Percentiles rank a stretch among this genome's conserved stretches.
These are phyloP conservation scores for Tolypocladium inflatum DNA, from an alignment of 2,329 filamentous ascomycete species.

Conservation along the genomic window DNA sequence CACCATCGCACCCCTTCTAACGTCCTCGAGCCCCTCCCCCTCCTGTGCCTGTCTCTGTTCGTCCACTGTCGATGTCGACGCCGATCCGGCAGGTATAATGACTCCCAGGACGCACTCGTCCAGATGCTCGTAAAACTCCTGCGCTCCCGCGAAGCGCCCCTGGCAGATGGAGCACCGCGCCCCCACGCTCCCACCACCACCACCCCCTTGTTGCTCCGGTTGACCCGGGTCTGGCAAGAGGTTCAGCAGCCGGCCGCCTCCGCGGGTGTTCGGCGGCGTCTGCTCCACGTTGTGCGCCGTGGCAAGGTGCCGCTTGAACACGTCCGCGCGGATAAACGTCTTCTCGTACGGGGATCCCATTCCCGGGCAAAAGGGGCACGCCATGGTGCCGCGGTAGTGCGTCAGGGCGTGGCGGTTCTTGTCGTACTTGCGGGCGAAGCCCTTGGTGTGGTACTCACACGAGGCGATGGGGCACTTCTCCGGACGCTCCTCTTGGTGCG, in stretches of 20 bases:
- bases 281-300: slow-evolving; percentile 92
- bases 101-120: slow-evolving; percentile 56
- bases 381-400: slow-evolving; percentile 97
- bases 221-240: neutral
- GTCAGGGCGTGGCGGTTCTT: slow-evolving; percentile 95
- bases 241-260: slow-evolving; percentile 7
- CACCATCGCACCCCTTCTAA: neutral
- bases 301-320: slow-evolving; percentile 93
- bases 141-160: slow-evolving; percentile 69
- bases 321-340: slow-evolving; percentile 91
- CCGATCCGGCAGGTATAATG: slow-evolving; percentile 33
- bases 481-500: slow-evolving; percentile 84
- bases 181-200: slow-evolving; percentile 33
- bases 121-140: slow-evolving; percentile 96
- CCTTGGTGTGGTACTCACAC: slow-evolving; percentile 90
- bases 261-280: slow-evolving; percentile 75
- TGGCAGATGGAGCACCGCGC: slow-evolving; percentile 89
- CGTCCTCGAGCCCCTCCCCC: neutral
- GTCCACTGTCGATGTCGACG: neutral
- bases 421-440: slow-evolving; percentile 94
- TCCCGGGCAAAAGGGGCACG: slow-evolving; percentile 91
- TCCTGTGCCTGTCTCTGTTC: neutral
- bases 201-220: neutral
- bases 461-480: slow-evolving; percentile 93
- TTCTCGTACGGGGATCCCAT: slow-evolving; percentile 83